These are phyloP conservation scores for Dactylonectria macrodidyma DNA, from an alignment of 2,329 filamentous ascomycete genomes.

Conservation along the genomic window DNA sequence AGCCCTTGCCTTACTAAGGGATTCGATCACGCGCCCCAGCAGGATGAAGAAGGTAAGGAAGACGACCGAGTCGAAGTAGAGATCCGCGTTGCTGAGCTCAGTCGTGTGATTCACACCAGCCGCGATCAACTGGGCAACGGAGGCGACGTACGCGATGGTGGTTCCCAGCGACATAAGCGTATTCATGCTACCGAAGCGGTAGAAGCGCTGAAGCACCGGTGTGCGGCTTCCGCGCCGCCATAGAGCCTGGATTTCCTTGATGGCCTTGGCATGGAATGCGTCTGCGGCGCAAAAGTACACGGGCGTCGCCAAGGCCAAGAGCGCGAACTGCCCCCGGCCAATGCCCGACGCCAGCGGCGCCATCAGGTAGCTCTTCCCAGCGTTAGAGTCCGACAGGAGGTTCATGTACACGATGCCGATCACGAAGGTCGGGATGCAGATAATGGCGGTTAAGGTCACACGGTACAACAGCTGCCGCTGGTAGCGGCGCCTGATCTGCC, in stretches of 20 bases:
- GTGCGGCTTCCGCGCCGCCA: constrained; percentile 84
- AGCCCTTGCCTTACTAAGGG: constrained; percentile 92
- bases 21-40: constrained; percentile 80
- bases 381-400: constrained; percentile 74
- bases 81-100: constrained; percentile 50
- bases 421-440: constrained; percentile 86
- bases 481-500: constrained; percentile 79
- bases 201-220: constrained; percentile 82
- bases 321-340: constrained; percentile 81
- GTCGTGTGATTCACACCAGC: constrained; percentile 59
- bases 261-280: constrained; percentile 83
- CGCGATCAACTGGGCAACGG: constrained; percentile 82
- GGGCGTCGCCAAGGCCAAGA: constrained; percentile 86
- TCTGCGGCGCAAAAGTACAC: constrained; percentile 91
- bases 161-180: constrained; percentile 92
- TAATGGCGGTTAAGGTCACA: constrained; percentile 75
- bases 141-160: constrained; percentile 88
- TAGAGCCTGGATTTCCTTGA: constrained; percentile 83
- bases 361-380: constrained; percentile 77
- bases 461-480: constrained; percentile 78
- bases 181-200: constrained; percentile 97
- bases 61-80: constrained; percentile 94
- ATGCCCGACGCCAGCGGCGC: constrained; percentile 79
- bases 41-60: constrained; percentile 93
- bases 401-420: constrained; percentile 95